These are phyloP conservation scores for Magnolia changhungtana DNA, from an alignment of 164 flowering plant genomes.

Conservation along the genomic window DNA sequence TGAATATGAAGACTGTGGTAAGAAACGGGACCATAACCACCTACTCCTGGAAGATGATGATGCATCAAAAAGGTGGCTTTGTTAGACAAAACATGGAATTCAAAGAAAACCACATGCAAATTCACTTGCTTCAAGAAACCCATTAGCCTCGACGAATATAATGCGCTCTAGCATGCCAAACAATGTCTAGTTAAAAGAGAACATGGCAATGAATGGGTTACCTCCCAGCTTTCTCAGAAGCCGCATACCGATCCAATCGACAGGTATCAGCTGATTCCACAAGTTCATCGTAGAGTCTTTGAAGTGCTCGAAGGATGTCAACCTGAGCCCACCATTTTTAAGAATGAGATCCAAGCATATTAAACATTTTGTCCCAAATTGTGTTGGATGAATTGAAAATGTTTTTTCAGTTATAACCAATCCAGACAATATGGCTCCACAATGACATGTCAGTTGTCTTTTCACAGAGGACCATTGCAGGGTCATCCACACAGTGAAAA, in stretches of 20 bases:
- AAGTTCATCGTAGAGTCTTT: conserved; percentile 89
- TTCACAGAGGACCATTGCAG: too few species aligned
- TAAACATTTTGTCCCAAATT: not conserved
- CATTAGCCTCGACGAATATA: not conserved
- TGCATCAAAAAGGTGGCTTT: not conserved
- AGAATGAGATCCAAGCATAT: not conserved
- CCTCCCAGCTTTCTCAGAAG: conserved; percentile 73
- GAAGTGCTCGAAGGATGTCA: conserved; percentile 73
- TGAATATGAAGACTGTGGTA: conserved; percentile 67
- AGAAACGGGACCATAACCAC: conserved; percentile 92
- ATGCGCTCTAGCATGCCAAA: not conserved
- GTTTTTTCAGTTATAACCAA: too few species aligned
- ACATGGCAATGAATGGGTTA: conserved; percentile 12
- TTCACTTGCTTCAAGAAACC: not conserved
- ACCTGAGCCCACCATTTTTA: conserved; percentile 39
- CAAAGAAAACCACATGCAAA: not conserved
- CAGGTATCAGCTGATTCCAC: conserved; percentile 74
- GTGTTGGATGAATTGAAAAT: too few species aligned
- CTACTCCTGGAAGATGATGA: conserved; percentile 53
- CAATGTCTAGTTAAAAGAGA: not conserved
- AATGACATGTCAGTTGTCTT: too few species aligned
- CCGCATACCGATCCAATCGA: conserved; percentile 61
- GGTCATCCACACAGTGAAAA: too few species aligned
- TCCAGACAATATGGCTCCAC: too few species aligned
- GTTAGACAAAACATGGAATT: too few species aligned